phyloP scores from a whole-genome alignment of 805 yeast genomes.

The Wickerhamomyces kurtzmanii region DNA sequence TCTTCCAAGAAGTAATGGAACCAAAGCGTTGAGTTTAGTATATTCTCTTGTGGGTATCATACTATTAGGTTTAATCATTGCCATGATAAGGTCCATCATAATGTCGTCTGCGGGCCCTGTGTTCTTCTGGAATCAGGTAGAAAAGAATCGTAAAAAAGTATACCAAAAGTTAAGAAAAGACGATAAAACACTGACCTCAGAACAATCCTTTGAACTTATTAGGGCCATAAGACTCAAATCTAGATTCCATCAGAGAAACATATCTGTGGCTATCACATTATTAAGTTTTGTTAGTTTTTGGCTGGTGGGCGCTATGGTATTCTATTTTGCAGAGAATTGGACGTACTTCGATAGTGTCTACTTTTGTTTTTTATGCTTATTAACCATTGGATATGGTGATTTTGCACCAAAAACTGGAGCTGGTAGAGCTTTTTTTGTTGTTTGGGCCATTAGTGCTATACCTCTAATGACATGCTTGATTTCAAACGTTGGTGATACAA shows the following conservation, averaged over 20 bases:
- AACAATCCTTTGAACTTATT: conserved; percentile 48
- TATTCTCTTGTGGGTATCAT: conserved; percentile 66
- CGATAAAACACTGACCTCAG: conserved; percentile 21
- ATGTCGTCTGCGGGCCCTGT: conserved; percentile 53
- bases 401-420: conserved; percentile 51
- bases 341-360: conserved; percentile 61
- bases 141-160: conserved; percentile 30
- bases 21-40: conserved; percentile 48
- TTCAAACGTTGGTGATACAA: conserved; percentile 59
- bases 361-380: conserved; percentile 63
- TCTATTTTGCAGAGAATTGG: conserved; percentile 60
- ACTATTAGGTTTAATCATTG: conserved; percentile 62
- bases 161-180: conserved; percentile 12
- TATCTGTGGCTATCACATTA: conserved; percentile 29
- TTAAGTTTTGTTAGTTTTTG: conserved; percentile 46
- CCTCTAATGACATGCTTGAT: conserved; percentile 82
- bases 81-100: conserved; percentile 59
- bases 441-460: conserved; percentile 77
- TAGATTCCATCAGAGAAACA: conserved; percentile 23
- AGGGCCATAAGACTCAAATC: conserved; percentile 36
- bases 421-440: conserved; percentile 64
- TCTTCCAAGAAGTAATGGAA: conserved; percentile 39
- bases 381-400: conserved; percentile 85
- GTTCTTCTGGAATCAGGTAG: conserved; percentile 56
- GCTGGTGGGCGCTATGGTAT: conserved; percentile 65